Conservation (phyloP, 2,329 filamentous ascomycete genomes). For the Capronia americana region DNA sequence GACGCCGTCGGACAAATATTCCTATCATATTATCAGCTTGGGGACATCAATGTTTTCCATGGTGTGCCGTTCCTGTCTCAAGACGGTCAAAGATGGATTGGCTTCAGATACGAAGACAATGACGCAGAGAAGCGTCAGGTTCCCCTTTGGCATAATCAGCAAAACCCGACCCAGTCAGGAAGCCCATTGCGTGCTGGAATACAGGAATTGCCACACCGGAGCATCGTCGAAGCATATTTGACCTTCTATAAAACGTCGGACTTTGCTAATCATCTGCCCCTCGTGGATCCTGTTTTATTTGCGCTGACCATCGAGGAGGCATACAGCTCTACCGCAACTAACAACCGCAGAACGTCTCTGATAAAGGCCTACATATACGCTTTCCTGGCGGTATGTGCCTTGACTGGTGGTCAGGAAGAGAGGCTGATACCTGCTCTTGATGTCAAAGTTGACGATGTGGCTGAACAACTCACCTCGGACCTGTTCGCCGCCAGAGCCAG, state of each 20-base stretch:
- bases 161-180: conserved; percentile 39
- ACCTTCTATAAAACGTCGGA: conserved; percentile 45
- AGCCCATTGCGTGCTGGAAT: conserved; percentile 35
- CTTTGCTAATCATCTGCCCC: conserved; percentile 56
- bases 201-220: conserved; percentile 48
- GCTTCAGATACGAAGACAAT: conserved; percentile 52
- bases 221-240: conserved; percentile 44
- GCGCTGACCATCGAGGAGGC: conserved; percentile 53
- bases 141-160: conserved; percentile 48
- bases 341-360: conserved; percentile 43
- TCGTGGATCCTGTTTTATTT: conserved; percentile 58
- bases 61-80: conserved; percentile 59
- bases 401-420: conserved; percentile 37
- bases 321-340: conserved; percentile 45
- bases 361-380: conserved; percentile 58
- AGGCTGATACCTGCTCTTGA: conserved; percentile 44
- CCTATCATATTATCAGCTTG: conserved; percentile 57
- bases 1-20: conserved; percentile 44
- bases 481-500: conserved; percentile 43
- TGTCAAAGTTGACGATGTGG: conserved; percentile 51
- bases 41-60: conserved; percentile 55
- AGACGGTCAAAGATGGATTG: conserved; percentile 58
- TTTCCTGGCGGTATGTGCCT: conserved; percentile 52
- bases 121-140: conserved; percentile 42
- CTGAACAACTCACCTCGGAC: conserved; percentile 52